phyloP scores from a whole-genome alignment of 148 eudicot species.

The Tetragonia tetragonoides region DNA sequence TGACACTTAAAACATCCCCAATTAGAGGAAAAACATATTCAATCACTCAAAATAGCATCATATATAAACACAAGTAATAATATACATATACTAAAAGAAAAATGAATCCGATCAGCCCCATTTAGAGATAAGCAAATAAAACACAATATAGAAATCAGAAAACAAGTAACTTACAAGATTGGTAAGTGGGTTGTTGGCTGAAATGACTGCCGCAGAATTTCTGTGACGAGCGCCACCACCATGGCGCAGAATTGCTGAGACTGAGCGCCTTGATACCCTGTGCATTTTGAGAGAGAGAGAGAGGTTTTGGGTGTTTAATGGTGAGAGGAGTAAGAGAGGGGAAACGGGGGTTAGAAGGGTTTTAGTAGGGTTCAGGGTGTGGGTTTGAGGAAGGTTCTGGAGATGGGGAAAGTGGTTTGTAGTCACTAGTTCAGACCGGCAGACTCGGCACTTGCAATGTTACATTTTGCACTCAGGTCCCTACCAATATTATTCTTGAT shows the following conservation, averaged over 20 bases:
- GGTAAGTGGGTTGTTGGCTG: constrained; percentile 25
- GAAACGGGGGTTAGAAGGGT: too few relatives aligned
- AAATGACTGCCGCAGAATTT: constrained; percentile 36
- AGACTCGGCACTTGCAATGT: too few relatives aligned
- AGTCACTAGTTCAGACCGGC: too few relatives aligned
- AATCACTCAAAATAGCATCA: too few relatives aligned
- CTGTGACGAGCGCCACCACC: constrained; percentile 44
- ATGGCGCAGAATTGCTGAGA: constrained; percentile 48
- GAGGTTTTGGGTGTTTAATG: background rate
- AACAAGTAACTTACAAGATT: constrained; percentile 27
- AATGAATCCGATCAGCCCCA: background rate
- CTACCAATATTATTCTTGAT: too few relatives aligned
- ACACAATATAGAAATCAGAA: too few relatives aligned
- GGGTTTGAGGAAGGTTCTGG: constrained; percentile 45
- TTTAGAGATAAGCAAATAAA: too few relatives aligned
- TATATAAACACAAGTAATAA: background rate
- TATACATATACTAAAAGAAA: background rate
- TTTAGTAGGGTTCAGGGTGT: constrained; percentile 24
- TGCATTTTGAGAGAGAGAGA: constrained; percentile 39
- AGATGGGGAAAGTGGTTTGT: background rate
- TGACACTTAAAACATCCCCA: too few relatives aligned
- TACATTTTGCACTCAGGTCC: too few relatives aligned
- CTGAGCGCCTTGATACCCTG: constrained; percentile 57
- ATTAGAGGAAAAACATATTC: too few relatives aligned
- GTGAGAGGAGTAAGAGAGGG: background rate